Percentiles rank a stretch among this genome's conserved stretches.
Conservation (phyloP, 805 yeast genomes). For the Candida berthetii region DNA sequence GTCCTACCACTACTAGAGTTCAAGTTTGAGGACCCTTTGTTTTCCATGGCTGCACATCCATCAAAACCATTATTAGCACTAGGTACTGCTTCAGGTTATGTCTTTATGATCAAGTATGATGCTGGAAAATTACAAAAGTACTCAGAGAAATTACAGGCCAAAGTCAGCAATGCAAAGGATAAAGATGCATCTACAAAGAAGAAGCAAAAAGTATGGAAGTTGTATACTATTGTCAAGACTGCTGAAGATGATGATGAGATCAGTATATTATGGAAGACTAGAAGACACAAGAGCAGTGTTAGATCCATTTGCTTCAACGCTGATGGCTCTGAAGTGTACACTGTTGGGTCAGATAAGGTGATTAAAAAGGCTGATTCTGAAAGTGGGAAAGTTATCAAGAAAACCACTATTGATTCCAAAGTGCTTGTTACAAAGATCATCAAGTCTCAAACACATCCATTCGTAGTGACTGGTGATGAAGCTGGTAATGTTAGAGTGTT, state of each 20-base stretch:
- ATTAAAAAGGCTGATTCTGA: slow-evolving; percentile 66
- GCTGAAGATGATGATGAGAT: slow-evolving; percentile 23
- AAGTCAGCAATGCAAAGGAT: slow-evolving; percentile 11
- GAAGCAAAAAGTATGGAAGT: slow-evolving; percentile 41
- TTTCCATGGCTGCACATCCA: slow-evolving; percentile 77
- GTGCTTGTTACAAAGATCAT: slow-evolving; percentile 24
- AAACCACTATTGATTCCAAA: slow-evolving; percentile 25
- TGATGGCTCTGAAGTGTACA: slow-evolving; percentile 43
- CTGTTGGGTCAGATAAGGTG: slow-evolving; percentile 77
- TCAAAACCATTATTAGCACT: slow-evolving; percentile 51
- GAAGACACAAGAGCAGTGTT: slow-evolving; percentile 86
- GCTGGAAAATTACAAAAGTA: slow-evolving; percentile 34
- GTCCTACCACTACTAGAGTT: slow-evolving; percentile 28
- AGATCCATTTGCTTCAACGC: slow-evolving; percentile 61
- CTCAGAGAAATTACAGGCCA: slow-evolving; percentile 19
- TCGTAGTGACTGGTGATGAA: slow-evolving; percentile 59
- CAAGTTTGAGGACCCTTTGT: slow-evolving; percentile 55
- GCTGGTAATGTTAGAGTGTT: slow-evolving; percentile 59
- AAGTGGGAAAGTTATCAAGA: slow-evolving; percentile 71
- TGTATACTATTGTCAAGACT: slow-evolving; percentile 16
- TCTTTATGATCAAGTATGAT: slow-evolving; percentile 56
- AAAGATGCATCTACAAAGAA: slow-evolving; percentile 10
- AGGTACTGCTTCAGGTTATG: slow-evolving; percentile 82
- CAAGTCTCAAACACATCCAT: slow-evolving; percentile 26
- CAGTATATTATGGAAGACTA: slow-evolving; percentile 68